Conservation (phyloP, 495 filamentous ascomycete genomes). For the Tuber brumale region DNA sequence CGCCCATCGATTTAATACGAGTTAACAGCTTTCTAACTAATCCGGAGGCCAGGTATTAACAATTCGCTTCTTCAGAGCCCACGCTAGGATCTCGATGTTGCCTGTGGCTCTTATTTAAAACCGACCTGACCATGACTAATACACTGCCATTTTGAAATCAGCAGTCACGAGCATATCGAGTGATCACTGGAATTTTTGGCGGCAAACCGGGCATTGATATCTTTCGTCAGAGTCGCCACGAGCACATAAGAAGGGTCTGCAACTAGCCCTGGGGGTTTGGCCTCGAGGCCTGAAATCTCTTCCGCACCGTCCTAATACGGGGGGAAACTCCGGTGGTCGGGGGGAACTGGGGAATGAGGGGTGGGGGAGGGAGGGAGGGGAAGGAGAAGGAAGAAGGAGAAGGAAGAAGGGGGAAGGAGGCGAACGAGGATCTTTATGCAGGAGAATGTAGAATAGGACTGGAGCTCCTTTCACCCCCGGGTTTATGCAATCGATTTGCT, state of each 20-base stretch:
- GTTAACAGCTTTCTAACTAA: background rate
- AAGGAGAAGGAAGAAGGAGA: background rate
- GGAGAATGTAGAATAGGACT: conserved; percentile 3
- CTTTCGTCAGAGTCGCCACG: background rate
- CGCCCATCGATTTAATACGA: background rate
- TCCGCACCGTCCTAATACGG: background rate
- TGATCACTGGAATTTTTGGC: background rate
- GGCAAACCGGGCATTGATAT: background rate
- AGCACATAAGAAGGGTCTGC: background rate
- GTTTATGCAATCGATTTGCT: background rate
- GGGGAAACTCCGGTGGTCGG: background rate
- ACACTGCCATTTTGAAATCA: background rate
- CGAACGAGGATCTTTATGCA: conserved; percentile 6
- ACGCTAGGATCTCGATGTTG: background rate
- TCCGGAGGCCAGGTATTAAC: background rate
- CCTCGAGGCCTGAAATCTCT: background rate
- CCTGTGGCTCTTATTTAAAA: background rate
- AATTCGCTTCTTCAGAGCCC: background rate
- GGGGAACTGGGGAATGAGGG: background rate
- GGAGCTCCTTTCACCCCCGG: background rate
- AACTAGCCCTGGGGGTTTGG: background rate
- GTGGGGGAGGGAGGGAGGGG: background rate
- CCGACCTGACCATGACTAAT: background rate
- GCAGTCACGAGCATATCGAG: conserved; percentile 1
- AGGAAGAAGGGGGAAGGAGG: background rate